A percentile compares a stretch with the other conserved stretches of the same genome.
Conservation (phyloP, 306 rosid species). For the Prunus fruticosa region DNA sequence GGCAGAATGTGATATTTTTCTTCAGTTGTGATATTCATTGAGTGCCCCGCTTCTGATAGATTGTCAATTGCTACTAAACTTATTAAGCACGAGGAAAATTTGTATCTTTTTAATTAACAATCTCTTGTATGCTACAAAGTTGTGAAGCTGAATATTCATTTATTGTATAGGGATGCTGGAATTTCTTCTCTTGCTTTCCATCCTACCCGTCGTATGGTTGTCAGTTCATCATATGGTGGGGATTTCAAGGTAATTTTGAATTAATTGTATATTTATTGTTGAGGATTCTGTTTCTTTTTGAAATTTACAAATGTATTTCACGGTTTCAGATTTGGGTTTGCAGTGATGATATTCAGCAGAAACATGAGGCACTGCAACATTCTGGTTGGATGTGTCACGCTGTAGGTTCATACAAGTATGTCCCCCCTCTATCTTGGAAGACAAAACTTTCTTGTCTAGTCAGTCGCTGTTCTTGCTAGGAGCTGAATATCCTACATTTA, state of each 20-base stretch:
- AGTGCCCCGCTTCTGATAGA: neutral
- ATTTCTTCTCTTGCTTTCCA: constrained; percentile 76
- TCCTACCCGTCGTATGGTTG: constrained; percentile 73
- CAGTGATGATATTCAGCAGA: constrained; percentile 51
- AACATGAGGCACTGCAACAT: constrained; percentile 37
- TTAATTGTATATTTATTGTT: neutral
- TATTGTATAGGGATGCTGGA: constrained; percentile 63
- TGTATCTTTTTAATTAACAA: neutral
- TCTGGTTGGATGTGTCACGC: constrained; percentile 96
- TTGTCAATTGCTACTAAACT: neutral
- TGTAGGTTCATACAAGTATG: constrained; percentile 92
- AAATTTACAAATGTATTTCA: constrained; percentile 19
- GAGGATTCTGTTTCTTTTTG: neutral
- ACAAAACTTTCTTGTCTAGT: constrained; percentile 9
- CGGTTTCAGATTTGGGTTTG: constrained; percentile 78
- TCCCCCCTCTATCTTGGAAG: constrained; percentile 12
- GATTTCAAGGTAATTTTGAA: constrained; percentile 78
- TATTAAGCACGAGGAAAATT: neutral
- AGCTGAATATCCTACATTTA: neutral
- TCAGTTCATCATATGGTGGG: constrained; percentile 82
- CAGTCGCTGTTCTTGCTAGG: neutral
- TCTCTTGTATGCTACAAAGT: neutral
- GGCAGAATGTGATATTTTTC: neutral
- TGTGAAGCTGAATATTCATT: constrained; percentile 21
- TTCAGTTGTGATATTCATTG: neutral